These are phyloP conservation scores for Xenoacremonium recifei DNA, from an alignment of 2,329 filamentous ascomycete genomes.

Conservation along the genomic window DNA sequence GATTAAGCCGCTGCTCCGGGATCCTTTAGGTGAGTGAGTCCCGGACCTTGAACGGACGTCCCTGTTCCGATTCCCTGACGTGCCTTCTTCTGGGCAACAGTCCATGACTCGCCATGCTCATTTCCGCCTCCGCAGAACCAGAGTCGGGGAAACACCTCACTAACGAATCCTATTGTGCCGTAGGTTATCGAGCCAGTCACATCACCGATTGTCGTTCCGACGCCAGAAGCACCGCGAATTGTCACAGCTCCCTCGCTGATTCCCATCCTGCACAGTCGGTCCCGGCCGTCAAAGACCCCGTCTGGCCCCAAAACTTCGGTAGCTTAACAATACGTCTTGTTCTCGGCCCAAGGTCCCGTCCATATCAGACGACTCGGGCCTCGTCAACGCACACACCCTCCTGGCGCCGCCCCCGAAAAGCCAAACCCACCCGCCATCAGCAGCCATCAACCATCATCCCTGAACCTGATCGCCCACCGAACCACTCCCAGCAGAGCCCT, in stretches of 20 bases:
- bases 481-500: conserved; percentile 16
- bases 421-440: conserved; percentile 11
- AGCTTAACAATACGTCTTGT: too few species aligned
- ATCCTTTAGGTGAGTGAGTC: background rate
- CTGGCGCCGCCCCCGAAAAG: background rate
- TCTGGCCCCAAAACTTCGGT: too few species aligned
- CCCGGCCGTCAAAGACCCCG: too few species aligned
- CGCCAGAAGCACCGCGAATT: too few species aligned
- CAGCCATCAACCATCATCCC: conserved; percentile 12
- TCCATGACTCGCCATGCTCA: conserved; percentile 20
- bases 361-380: background rate
- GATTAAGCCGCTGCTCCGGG: too few species aligned
- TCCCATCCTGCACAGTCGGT: too few species aligned
- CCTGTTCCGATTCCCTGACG: background rate
- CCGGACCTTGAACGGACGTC: too few species aligned
- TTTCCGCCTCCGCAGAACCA: conserved; percentile 17
- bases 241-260: too few species aligned
- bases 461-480: conserved; percentile 25
- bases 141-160: conserved; percentile 8
- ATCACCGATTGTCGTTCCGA: too few species aligned
- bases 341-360: background rate
- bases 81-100: background rate
- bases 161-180: conserved; percentile 17
- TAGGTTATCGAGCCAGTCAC: too few species aligned
- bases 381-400: too few species aligned